Evolutionary conservation across 2,329 filamentous ascomycete genomes (phyloP).

Genomic region (Stagonosporopsis tanaceti): DNA sequence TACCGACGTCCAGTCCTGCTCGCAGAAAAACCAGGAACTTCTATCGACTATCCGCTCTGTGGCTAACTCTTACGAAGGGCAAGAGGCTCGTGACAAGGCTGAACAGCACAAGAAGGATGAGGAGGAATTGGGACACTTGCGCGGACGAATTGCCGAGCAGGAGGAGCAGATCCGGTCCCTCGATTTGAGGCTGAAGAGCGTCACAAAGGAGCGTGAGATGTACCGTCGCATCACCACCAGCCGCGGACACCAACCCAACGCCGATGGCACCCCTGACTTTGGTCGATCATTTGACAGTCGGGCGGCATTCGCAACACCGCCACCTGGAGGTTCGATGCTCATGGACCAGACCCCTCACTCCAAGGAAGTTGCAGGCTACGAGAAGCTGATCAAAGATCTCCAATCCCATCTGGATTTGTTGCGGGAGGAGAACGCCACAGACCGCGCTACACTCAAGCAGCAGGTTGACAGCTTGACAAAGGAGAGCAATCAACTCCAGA

Average conservation of each 20-base stretch:
- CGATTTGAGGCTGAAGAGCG: slow-evolving; percentile 85
- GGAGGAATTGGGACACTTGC: slow-evolving; percentile 75
- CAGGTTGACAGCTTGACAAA: slow-evolving; percentile 82
- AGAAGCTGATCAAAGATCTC: slow-evolving; percentile 82
- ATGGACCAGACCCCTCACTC: slow-evolving; percentile 58
- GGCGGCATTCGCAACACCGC: slow-evolving; percentile 51
- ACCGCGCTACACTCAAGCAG: slow-evolving; percentile 81
- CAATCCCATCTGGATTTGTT: slow-evolving; percentile 91
- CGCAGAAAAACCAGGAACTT: slow-evolving; percentile 86
- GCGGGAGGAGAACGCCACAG: slow-evolving; percentile 82
- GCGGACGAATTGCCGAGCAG: slow-evolving; percentile 77
- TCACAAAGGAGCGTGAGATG: slow-evolving; percentile 95
- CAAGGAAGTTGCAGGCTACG: slow-evolving; percentile 72
- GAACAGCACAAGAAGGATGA: slow-evolving; percentile 64
- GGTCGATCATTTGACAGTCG: slow-evolving; percentile 31
- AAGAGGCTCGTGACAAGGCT: slow-evolving; percentile 74
- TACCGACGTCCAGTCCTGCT: slow-evolving; percentile 82
- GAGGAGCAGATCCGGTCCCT: slow-evolving; percentile 87
- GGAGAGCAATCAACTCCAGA: slow-evolving; percentile 83
- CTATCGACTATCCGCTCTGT: slow-evolving; percentile 83
- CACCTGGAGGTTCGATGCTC: slow-evolving; percentile 47
- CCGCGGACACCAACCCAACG: slow-evolving; percentile 66
- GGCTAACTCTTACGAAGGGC: slow-evolving; percentile 88
- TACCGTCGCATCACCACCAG: slow-evolving; percentile 94
- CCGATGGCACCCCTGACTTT: slow-evolving; percentile 45